Percentiles rank a stretch among this genome's conserved stretches.
Evolutionary conservation across 2,329 filamentous ascomycete genomes (phyloP).

Genomic region (Colletotrichum sp.): DNA sequence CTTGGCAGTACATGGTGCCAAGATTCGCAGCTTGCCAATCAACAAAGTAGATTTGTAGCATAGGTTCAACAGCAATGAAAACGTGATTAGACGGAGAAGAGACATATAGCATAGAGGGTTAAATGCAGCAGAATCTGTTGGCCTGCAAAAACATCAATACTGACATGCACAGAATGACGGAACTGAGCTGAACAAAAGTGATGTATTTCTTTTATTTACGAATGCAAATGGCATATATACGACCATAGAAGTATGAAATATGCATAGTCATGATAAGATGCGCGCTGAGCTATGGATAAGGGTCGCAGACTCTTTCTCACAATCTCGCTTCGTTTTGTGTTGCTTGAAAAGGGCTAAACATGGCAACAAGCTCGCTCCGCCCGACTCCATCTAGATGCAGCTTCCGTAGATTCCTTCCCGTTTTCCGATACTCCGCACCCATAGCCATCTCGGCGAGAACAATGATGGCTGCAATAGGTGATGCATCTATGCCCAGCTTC

Average conservation of each 20-base stretch:
- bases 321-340: neutral
- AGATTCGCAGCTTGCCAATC: neutral
- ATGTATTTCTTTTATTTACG: neutral
- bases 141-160: neutral
- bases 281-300: neutral
- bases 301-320: neutral
- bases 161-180: neutral
- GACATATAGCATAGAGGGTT: neutral
- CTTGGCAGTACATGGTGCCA: conserved; percentile 21
- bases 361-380: neutral
- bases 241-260: neutral
- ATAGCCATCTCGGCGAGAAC: conserved; percentile 5
- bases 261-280: neutral
- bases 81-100: neutral
- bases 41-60: neutral
- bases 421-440: neutral
- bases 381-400: neutral
- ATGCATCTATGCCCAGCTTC: neutral
- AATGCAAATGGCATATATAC: neutral
- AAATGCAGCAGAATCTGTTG: neutral
- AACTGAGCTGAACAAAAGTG: neutral
- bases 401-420: neutral
- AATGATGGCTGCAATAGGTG: conserved; percentile 1
- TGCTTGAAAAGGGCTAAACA: neutral
- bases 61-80: neutral